Evolutionary conservation across 371 early-diverging fungal species (phyloP), one percentile per base, ranked within the genome.

Genomic region (Mortierella sp.): DNA sequence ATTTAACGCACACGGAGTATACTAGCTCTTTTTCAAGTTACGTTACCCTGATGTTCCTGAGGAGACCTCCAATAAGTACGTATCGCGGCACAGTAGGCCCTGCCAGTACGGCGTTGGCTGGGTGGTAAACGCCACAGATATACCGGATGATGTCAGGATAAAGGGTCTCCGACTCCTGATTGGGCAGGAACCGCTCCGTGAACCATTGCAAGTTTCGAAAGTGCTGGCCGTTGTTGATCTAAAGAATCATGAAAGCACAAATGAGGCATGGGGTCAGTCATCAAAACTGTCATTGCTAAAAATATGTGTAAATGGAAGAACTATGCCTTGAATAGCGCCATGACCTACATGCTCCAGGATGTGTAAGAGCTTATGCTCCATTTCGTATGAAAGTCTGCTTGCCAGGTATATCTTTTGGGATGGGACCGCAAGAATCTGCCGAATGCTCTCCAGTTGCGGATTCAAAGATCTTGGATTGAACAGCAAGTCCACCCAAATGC

Each of bases 81-180:
- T 94, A 96, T 1, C 96, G 91, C 44, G 95, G 96, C 21, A 96
- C 95, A 55, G 95, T 92, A 28, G 90, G 90, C 14, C 95, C 95
- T 24, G 93, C 94, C 31, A 96, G 84, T 2, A 96, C 90, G 14
- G 91, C 91, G 75, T 96, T 96, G n/a, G 92, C 86, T 11, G 96
- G 96, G 86, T 96, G 95, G 88, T 94, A 93, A 0, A 93, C 95
- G 64, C 94, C 92, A 43, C 94, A 92, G 53, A 96, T 91, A 74
- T 91, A 96, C 31, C 96, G 91, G n/a, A 96, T 92, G 13, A 96
- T 72, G 79, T 96, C 96, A 70, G 90, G 88, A 54, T 88, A 91
- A 57, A 94, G 89, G 1, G 92, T 81, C 53, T 94, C 96, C 6
- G 92, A 75, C 78, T 94, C 93, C 0, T 93, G 91, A 2, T 92